Evolutionary conservation across 1,284 basidiomycete species (phyloP).

Genomic region (Boletus calvinii): DNA sequence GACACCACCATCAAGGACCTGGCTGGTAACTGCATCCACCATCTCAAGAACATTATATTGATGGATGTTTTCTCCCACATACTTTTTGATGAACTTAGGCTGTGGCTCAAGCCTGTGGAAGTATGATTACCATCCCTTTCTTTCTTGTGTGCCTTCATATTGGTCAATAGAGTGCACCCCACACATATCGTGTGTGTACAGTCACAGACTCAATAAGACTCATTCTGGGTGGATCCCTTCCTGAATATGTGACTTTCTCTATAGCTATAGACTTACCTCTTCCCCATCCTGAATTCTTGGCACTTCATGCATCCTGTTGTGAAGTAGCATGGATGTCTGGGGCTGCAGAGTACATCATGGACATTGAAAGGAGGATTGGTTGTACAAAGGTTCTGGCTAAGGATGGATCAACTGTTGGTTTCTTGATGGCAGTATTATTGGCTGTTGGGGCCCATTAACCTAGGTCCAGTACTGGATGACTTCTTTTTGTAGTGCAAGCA

Average conservation of each 20-base stretch:
- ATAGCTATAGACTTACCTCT: background rate
- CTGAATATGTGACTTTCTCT: too few relatives aligned
- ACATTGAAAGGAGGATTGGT: too few relatives aligned
- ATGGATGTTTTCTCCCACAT: background rate
- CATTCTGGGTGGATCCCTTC: background rate
- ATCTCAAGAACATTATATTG: slow-evolving; percentile 6
- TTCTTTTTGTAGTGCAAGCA: too few relatives aligned
- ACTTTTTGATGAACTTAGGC: background rate
- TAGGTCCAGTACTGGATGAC: too few relatives aligned
- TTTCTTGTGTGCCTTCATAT: background rate
- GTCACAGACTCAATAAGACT: background rate
- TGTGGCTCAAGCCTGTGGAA: slow-evolving; percentile 2
- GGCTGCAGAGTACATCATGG: too few relatives aligned
- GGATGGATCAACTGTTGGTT: too few relatives aligned
- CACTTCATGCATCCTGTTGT: slow-evolving; percentile 1
- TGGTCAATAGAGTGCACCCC: background rate
- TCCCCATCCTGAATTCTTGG: background rate
- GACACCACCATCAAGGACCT: background rate
- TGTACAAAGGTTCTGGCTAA: too few relatives aligned
- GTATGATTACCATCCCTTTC: background rate
- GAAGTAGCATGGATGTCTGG: background rate
- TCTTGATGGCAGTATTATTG: too few relatives aligned
- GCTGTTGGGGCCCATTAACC: too few relatives aligned
- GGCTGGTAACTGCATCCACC: background rate
- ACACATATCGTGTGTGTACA: background rate